Evolutionary conservation across 371 early-diverging fungal species (phyloP).

Genomic region (Chytridium lagenaria): DNA sequence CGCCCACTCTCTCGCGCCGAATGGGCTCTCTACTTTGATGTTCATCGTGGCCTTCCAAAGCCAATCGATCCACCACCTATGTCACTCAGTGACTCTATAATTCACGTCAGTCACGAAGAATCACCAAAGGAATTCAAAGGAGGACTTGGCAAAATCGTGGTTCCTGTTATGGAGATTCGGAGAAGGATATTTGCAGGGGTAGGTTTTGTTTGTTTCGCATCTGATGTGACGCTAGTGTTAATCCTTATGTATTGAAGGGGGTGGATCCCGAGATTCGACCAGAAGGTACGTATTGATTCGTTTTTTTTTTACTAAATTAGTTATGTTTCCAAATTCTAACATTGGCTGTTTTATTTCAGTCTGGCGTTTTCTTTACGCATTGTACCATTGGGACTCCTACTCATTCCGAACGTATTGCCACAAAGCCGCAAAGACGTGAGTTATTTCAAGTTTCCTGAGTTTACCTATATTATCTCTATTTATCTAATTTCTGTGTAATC

Average conservation of each 20-base stretch:
- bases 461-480: too few relatives aligned
- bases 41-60: background rate
- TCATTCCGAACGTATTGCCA: conserved; percentile 68
- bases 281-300: conserved; percentile 10
- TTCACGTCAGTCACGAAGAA: conserved; percentile 17
- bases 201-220: background rate
- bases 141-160: conserved; percentile 29
- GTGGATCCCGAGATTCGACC: background rate
- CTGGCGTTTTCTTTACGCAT: conserved; percentile 83
- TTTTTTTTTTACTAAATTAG: too few relatives aligned
- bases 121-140: background rate
- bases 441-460: too few relatives aligned
- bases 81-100: conserved; percentile 7
- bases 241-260: background rate
- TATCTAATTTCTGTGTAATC: too few relatives aligned
- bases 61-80: background rate
- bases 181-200: conserved; percentile 33
- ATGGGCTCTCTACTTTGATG: conserved; percentile 35
- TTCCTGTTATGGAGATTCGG: conserved; percentile 17
- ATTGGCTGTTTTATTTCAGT: conserved; percentile 81
- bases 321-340: too few relatives aligned
- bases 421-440: background rate
- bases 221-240: background rate
- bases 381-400: conserved; percentile 87
- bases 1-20: conserved; percentile 32